Percentiles rank a stretch among this genome's conserved stretches.
phyloP scores from a whole-genome alignment of 179 eudicot species.

The Drosera spatulata region DNA sequence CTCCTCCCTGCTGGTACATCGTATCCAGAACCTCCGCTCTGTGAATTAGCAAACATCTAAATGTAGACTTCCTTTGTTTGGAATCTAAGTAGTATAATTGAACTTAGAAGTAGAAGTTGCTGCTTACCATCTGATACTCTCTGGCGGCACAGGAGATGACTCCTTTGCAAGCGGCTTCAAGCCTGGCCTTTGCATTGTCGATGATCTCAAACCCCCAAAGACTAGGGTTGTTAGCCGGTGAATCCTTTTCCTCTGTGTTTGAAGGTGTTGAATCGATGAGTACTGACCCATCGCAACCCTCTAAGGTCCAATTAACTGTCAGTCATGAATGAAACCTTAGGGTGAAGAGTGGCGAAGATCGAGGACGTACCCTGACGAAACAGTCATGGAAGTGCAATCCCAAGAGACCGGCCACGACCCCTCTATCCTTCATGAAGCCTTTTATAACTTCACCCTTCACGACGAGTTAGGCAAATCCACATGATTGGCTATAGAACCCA shows the following conservation, averaged over 20 bases:
- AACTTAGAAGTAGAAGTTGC: no score
- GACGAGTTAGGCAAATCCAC: slow-evolving; percentile 37
- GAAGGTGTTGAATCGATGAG: slow-evolving; percentile 61
- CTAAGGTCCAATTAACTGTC: background rate
- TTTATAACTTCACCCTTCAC: slow-evolving; percentile 42
- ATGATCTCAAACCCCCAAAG: slow-evolving; percentile 80
- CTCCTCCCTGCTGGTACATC: slow-evolving; percentile 74
- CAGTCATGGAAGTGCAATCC: slow-evolving; percentile 88
- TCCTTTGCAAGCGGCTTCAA: slow-evolving; percentile 54
- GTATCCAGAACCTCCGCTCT: slow-evolving; percentile 75
- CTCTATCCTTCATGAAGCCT: slow-evolving; percentile 32
- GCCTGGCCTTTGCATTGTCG: slow-evolving; percentile 61
- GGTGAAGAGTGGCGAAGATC: background rate
- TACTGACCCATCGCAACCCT: slow-evolving; percentile 97
- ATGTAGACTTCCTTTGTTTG: no score
- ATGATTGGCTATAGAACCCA: slow-evolving; percentile 32
- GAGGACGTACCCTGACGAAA: slow-evolving; percentile 56
- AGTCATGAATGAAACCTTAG: background rate
- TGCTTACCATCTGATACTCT: slow-evolving; percentile 6
- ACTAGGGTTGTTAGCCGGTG: slow-evolving; percentile 59
- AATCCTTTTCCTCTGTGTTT: slow-evolving; percentile 74
- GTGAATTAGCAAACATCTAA: background rate
- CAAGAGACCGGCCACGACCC: slow-evolving; percentile 71
- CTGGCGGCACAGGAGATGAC: slow-evolving; percentile 70
- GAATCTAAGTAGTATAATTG: no score